Evolutionary conservation across 2,329 filamentous ascomycete genomes (phyloP).

Genomic region (Epichloe hybrida): DNA sequence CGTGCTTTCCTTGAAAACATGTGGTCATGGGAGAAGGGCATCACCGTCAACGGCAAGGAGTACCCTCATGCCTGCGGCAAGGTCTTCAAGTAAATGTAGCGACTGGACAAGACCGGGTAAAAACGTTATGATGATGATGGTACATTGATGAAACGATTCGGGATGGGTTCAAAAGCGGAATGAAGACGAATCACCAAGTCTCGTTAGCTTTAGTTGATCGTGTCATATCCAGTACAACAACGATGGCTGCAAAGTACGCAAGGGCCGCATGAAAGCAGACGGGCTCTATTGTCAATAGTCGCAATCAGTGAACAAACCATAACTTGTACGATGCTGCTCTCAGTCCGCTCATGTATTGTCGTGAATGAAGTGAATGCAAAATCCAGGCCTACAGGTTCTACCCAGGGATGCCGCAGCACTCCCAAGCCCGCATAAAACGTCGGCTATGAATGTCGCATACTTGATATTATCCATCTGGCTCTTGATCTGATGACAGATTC

Average conservation of each 20-base stretch:
- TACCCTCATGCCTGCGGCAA: constrained; percentile 85
- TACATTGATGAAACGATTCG: constrained; percentile 16
- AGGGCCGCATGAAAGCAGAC: background rate
- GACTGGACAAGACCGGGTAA: background rate
- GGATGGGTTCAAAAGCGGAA: constrained; percentile 9
- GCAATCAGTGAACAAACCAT: too few relatives aligned
- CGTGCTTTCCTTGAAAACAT: constrained; percentile 70
- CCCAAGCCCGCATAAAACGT: background rate
- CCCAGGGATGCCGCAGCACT: background rate
- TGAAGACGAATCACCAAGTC: constrained; percentile 9
- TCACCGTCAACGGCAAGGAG: constrained; percentile 71
- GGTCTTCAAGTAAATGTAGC: constrained; percentile 80
- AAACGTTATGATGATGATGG: constrained; percentile 16
- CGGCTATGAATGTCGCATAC: too few relatives aligned
- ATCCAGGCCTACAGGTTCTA: background rate
- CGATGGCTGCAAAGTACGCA: background rate
- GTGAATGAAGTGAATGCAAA: too few relatives aligned
- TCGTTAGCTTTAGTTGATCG: background rate
- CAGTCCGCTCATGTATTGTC: too few relatives aligned
- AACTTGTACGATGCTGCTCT: too few relatives aligned
- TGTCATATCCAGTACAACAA: background rate
- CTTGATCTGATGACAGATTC: too few relatives aligned
- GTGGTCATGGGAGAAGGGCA: constrained; percentile 87
- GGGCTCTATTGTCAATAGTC: background rate
- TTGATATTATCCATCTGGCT: too few relatives aligned